These are phyloP conservation scores for Pyrrhoderma noxium DNA, from an alignment of 1,284 basidiomycete species.

Conservation along the genomic window DNA sequence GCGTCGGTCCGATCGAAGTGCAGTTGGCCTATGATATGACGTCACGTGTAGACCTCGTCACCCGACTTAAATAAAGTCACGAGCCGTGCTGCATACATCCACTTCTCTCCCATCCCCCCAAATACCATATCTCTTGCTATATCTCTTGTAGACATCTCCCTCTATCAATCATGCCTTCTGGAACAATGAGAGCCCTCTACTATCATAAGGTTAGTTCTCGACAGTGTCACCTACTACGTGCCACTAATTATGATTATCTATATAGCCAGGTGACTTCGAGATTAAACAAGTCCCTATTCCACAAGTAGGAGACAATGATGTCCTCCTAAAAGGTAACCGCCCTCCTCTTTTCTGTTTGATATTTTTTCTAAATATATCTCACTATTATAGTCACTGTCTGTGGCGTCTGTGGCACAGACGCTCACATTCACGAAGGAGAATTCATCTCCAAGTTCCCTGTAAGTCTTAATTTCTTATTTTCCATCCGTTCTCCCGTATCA, in stretches of 20 bases:
- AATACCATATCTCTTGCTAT: neutral
- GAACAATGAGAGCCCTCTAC: slow-evolving; percentile 48
- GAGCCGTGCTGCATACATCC: neutral
- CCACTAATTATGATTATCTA: slow-evolving; percentile 17
- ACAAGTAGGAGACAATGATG: slow-evolving; percentile 52
- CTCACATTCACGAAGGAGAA: slow-evolving; percentile 54
- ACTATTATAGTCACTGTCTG: slow-evolving; percentile 10
- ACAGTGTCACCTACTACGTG: neutral
- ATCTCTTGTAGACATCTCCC: neutral
- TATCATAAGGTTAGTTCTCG: slow-evolving; percentile 36
- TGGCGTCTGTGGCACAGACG: slow-evolving; percentile 54
- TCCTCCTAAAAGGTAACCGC: slow-evolving; percentile 58
- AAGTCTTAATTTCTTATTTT: slow-evolving; percentile 20
- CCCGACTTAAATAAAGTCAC: neutral
- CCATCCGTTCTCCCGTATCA: too few species aligned
- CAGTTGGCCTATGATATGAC: neutral
- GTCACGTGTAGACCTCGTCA: slow-evolving; percentile 11
- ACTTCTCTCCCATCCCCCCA: slow-evolving; percentile 2
- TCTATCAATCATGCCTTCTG: slow-evolving; percentile 22
- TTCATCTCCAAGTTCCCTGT: slow-evolving; percentile 56
- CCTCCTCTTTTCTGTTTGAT: neutral
- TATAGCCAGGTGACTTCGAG: slow-evolving; percentile 54
- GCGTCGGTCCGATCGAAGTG: too few species aligned
- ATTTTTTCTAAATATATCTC: neutral
- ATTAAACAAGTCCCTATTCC: slow-evolving; percentile 59